phyloP scores from a whole-genome alignment of 1,139 yeast species.

The Zygosaccharomyces sapae region DNA sequence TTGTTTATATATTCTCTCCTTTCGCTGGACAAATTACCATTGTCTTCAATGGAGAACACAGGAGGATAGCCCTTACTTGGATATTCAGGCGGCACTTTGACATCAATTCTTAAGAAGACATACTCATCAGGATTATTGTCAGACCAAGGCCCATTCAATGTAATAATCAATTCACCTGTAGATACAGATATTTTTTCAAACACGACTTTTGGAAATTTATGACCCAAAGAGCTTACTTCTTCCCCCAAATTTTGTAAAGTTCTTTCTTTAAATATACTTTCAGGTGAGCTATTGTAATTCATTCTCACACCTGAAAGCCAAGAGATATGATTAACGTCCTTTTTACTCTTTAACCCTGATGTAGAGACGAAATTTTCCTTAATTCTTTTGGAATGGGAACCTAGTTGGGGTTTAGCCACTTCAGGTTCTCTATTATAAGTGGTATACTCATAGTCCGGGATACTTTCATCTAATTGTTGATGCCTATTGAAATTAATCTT shows the following conservation, averaged over 20 bases:
- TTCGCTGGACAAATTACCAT: conserved; percentile 55
- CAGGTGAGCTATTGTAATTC: conserved; percentile 36
- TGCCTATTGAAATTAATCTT: conserved; percentile 52
- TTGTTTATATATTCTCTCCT: conserved; percentile 48
- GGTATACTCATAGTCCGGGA: conserved; percentile 45
- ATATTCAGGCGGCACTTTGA: conserved; percentile 65
- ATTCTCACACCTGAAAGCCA: conserved; percentile 93
- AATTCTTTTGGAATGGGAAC: conserved; percentile 24
- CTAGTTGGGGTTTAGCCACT: conserved; percentile 15
- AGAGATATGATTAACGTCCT: conserved; percentile 62
- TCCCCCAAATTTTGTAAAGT: conserved; percentile 67
- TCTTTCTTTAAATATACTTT: conserved; percentile 47
- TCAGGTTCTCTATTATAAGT: conserved; percentile 52
- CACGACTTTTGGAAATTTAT: conserved; percentile 78
- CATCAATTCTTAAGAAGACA: conserved; percentile 63
- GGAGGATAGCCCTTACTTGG: conserved; percentile 57
- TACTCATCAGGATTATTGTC: conserved; percentile 45
- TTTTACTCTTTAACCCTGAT: conserved; percentile 34
- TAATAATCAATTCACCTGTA: conserved; percentile 71
- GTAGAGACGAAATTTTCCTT: conserved; percentile 40
- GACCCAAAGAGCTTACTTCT: conserved; percentile 85
- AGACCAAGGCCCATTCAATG: conserved; percentile 76
- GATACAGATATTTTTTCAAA: conserved; percentile 87
- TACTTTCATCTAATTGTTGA: conserved; percentile 38
- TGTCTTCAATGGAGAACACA: conserved; percentile 69